These are phyloP conservation scores for Capronia coronata DNA, from an alignment of 2,329 filamentous ascomycete genomes.

Conservation along the genomic window DNA sequence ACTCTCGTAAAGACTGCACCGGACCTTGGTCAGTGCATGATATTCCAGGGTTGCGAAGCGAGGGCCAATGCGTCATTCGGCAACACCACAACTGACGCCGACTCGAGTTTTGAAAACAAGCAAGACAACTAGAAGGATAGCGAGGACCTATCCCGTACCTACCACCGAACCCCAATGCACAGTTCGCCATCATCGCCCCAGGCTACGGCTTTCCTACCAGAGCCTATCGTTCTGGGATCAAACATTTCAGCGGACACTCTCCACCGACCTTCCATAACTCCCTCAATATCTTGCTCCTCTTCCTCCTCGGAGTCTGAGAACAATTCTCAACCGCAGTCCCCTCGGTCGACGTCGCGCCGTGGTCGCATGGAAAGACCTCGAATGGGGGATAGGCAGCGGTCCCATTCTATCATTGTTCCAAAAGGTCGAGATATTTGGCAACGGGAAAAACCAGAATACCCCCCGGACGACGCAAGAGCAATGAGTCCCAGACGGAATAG, in stretches of 20 bases:
- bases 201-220: slow-evolving; percentile 17
- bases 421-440: slow-evolving; percentile 69
- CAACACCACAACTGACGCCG: slow-evolving; percentile 13
- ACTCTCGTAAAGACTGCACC: slow-evolving; percentile 8
- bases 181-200: slow-evolving; percentile 11
- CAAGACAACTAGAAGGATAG: not conserved
- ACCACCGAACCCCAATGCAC: slow-evolving; percentile 12
- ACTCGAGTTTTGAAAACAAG: slow-evolving; percentile 16
- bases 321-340: slow-evolving; percentile 37
- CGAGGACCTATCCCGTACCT: not conserved
- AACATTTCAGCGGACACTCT: not conserved
- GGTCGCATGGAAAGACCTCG: slow-evolving; percentile 54
- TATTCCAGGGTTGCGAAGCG: slow-evolving; percentile 2
- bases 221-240: slow-evolving; percentile 16
- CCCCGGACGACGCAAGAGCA: slow-evolving; percentile 79
- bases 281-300: slow-evolving; percentile 31
- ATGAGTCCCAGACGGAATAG: slow-evolving; percentile 92
- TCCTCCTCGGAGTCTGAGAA: slow-evolving; percentile 45
- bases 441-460: slow-evolving; percentile 66
- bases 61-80: slow-evolving; percentile 19
- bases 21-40: slow-evolving; percentile 15
- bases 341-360: slow-evolving; percentile 48
- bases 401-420: slow-evolving; percentile 74
- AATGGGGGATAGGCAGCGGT: slow-evolving; percentile 67
- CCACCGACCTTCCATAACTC: slow-evolving; percentile 17